phyloP scores from a whole-genome alignment of 306 rosid genomes.

The Prunus mume region DNA sequence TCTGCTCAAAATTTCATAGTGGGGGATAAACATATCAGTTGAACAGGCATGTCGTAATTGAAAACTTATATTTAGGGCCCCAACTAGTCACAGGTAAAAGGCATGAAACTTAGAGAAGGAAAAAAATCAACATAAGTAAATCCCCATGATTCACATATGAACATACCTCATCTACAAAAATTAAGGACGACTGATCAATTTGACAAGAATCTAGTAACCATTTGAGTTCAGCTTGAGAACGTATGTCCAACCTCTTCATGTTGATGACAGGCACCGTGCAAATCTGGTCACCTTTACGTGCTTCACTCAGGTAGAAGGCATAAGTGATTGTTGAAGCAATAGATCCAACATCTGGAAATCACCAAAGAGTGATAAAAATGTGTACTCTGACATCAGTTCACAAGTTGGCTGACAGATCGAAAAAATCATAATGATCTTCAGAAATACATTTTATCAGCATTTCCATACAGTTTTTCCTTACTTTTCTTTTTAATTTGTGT shows the following conservation, averaged over 20 bases:
- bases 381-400: slow-evolving; percentile 1
- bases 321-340: slow-evolving; percentile 71
- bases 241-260: slow-evolving; percentile 61
- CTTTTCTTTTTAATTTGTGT: neutral
- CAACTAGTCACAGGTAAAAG: neutral
- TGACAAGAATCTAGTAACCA: slow-evolving; percentile 88
- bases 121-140: no score
- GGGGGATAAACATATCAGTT: slow-evolving; percentile 11
- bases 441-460: neutral
- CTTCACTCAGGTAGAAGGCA: slow-evolving; percentile 67
- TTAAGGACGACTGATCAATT: slow-evolving; percentile 62
- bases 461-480: neutral
- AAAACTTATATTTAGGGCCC: neutral
- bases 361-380: neutral
- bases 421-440: neutral
- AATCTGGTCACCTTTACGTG: slow-evolving; percentile 38
- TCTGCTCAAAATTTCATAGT: slow-evolving; percentile 43
- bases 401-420: neutral
- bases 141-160: neutral
- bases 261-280: slow-evolving; percentile 80
- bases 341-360: slow-evolving; percentile 64
- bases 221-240: slow-evolving; percentile 63
- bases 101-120: neutral
- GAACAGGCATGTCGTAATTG: neutral
- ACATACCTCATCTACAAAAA: slow-evolving; percentile 78